Evolutionary conservation across 2,329 filamentous ascomycete genomes (phyloP).

Genomic region (Nemania sp.): DNA sequence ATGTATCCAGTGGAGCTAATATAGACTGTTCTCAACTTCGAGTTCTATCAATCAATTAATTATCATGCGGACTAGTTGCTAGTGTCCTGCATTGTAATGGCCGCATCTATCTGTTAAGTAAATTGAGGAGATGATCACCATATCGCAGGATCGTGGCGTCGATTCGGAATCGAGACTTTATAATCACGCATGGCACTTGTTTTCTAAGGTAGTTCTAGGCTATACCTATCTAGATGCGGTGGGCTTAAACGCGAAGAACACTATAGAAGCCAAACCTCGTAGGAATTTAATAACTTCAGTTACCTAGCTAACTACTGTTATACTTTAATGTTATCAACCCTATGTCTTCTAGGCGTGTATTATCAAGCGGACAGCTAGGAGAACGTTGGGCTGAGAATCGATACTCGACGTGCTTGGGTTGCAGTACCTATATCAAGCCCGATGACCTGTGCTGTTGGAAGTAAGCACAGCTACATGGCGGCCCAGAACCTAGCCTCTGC

Average conservation of each 20-base stretch:
- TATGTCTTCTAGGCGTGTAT: too few species aligned
- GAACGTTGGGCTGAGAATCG: background rate
- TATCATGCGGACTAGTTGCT: background rate
- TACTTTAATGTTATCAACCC: too few species aligned
- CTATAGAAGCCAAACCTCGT: too few species aligned
- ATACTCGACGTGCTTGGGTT: constrained; percentile 4
- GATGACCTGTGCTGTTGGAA: constrained; percentile 4
- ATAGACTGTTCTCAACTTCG: background rate
- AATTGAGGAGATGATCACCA: background rate
- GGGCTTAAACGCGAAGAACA: too few species aligned
- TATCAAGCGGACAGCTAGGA: too few species aligned
- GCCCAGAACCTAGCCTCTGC: constrained; percentile 8
- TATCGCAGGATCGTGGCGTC: background rate
- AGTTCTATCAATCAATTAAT: background rate
- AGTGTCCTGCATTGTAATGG: constrained; percentile 12
- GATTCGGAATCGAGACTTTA: background rate
- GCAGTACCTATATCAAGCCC: background rate
- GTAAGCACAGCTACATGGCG: constrained; percentile 16
- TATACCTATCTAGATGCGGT: too few species aligned
- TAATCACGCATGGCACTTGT: background rate
- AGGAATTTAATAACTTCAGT: too few species aligned
- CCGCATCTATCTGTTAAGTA: background rate
- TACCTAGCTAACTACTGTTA: too few species aligned
- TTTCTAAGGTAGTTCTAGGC: too few species aligned
- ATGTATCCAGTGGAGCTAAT: background rate